Evolutionary conservation across 2,329 filamentous ascomycete genomes (phyloP), one percentile per base, ranked within the genome.

Genomic region (Nectriaceae sp.): DNA sequence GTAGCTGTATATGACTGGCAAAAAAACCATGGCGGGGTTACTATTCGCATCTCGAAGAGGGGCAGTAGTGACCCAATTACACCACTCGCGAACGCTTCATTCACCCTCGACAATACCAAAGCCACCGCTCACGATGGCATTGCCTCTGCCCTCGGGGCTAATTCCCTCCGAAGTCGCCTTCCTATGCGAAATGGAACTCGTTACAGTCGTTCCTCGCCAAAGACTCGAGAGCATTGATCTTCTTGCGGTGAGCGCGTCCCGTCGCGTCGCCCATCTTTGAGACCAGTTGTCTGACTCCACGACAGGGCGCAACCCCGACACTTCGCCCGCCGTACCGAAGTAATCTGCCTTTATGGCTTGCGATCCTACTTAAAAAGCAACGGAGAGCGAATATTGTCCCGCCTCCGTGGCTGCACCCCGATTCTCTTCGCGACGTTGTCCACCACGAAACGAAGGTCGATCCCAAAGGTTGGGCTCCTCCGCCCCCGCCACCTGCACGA

Each of bases 111-210:
- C 29, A 13, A 51, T 39, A 42, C 39, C n/a, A 42, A 24, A 40
- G 42, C 22, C 21, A 37, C 38, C 41, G 19, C 31, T 16, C 31
- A 22, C 24, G 36, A 80, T 81, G 78, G 78, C 78, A 24, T 66
- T 78, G 42, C 75, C 77, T 22, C 67, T 80, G 13, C 76, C 76
- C 4, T 62, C 69, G 43, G 78, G 74, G 69, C 80, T 97, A 38
- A 87, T 89, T 61, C 90, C 94, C 50, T 79, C 89, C 55, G 94
- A 99, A 74, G 88, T 95, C 39, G 89, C 91, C 42, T 99, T 97
- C 65, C 76, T 97, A 21, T 96, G 92, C 70, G 94, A 99, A 75
- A 97, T 97, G 91, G 93, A 97, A 74, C 83, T 90, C 63, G 88
- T 99, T 47, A 97, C 92, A 0, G 82, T 99, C 19, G 84, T 97